Conservation (phyloP, 1,284 basidiomycete species). For the Cryptococcus sp. region DNA sequence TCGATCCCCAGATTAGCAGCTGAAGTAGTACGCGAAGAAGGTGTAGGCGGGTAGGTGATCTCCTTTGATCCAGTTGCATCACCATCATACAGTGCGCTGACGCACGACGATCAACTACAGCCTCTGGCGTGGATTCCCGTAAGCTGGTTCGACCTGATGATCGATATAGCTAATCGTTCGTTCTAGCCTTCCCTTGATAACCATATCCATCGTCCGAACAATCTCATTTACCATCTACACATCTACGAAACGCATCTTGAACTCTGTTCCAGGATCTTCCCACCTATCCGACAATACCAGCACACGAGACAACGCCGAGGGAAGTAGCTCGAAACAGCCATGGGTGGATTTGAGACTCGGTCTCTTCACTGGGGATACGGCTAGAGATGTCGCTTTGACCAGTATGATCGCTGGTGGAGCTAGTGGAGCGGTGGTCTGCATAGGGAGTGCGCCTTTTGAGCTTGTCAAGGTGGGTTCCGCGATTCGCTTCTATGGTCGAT, state of each 20-base stretch:
- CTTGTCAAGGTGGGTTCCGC: constrained; percentile 76
- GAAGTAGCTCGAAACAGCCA: constrained; percentile 14
- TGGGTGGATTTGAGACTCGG: constrained; percentile 43
- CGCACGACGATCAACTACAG: constrained; percentile 18
- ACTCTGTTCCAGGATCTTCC: constrained; percentile 50
- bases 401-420: constrained; percentile 50
- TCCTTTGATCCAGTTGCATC: background rate
- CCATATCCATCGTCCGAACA: constrained; percentile 92
- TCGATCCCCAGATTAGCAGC: constrained; percentile 67
- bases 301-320: background rate
- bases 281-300: background rate
- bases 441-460: constrained; percentile 82
- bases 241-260: constrained; percentile 78
- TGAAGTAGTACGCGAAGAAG: constrained; percentile 83
- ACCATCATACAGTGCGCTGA: background rate
- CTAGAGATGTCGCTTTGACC: constrained; percentile 70
- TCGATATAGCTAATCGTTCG: background rate
- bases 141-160: constrained; percentile 8
- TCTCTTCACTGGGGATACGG: constrained; percentile 44
- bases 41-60: constrained; percentile 72
- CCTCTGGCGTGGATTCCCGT: constrained; percentile 53
- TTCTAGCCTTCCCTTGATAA: constrained; percentile 81
- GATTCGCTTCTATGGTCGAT: background rate
- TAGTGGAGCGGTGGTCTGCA: constrained; percentile 49
- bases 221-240: constrained; percentile 92